phyloP scores from a whole-genome alignment of 2,329 filamentous ascomycete species.

The Dothiorella sarmentorum region DNA sequence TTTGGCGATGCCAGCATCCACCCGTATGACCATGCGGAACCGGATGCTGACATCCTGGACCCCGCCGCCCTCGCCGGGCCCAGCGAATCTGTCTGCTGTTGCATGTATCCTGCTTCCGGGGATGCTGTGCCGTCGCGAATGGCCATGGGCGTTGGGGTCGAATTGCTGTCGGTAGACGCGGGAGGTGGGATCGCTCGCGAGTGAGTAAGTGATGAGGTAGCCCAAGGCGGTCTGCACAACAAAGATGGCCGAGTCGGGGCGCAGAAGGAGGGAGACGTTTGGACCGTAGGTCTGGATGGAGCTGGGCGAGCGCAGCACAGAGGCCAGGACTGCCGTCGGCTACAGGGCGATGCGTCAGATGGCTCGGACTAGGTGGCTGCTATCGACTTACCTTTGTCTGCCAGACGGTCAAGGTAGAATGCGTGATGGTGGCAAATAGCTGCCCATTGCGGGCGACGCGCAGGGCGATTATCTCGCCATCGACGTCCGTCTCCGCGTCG shows the following conservation, averaged over 20 bases:
- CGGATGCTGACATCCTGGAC: slow-evolving; percentile 84
- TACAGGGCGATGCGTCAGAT: slow-evolving; percentile 37
- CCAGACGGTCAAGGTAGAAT: slow-evolving; percentile 87
- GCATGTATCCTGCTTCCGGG: slow-evolving; percentile 37
- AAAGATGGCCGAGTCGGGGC: slow-evolving; percentile 87
- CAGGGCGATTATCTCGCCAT: slow-evolving; percentile 70
- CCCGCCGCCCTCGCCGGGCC: slow-evolving; percentile 76
- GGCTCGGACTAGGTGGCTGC: slow-evolving; percentile 9
- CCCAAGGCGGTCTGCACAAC: slow-evolving; percentile 83
- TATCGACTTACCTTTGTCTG: slow-evolving; percentile 72
- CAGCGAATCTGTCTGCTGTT: slow-evolving; percentile 44
- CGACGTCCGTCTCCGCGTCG: slow-evolving; percentile 30
- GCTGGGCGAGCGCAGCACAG: slow-evolving; percentile 74
- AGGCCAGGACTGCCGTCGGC: slow-evolving; percentile 84
- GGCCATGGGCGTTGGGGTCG: slow-evolving; percentile 47
- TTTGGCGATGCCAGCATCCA: slow-evolving; percentile 89
- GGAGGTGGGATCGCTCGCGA: slow-evolving; percentile 78
- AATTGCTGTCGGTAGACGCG: slow-evolving; percentile 84
- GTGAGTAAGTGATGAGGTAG: slow-evolving; percentile 90
- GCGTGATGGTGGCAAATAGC: slow-evolving; percentile 82
- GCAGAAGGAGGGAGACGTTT: slow-evolving; percentile 79
- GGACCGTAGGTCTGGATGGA: slow-evolving; percentile 81
- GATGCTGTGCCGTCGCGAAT: slow-evolving; percentile 50
- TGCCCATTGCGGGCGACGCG: slow-evolving; percentile 76
- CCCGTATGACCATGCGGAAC: slow-evolving; percentile 96